Percentiles rank a stretch among this genome's conserved stretches.
Conservation (phyloP, 2,329 filamentous ascomycete species). For the Alternaria novae-zelandiae region DNA sequence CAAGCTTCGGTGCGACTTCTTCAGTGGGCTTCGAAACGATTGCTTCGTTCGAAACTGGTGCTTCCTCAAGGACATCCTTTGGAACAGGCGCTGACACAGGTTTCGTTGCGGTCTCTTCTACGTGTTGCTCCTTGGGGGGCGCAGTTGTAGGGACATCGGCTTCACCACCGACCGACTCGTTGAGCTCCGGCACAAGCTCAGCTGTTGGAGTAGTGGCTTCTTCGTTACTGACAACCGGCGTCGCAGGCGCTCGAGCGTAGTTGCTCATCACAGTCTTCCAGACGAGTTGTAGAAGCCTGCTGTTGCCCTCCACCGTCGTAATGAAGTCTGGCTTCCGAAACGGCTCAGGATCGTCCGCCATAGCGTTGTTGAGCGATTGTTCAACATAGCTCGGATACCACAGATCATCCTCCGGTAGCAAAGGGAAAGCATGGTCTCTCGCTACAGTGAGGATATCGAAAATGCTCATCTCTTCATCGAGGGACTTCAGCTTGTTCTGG, state of each 20-base stretch:
- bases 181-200: background rate
- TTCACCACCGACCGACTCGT: background rate
- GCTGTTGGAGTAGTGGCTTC: constrained; percentile 2
- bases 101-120: background rate
- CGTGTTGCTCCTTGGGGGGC: background rate
- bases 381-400: constrained; percentile 37
- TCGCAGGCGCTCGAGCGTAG: constrained; percentile 6
- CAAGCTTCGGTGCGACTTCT: background rate
- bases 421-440: constrained; percentile 28
- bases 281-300: constrained; percentile 32
- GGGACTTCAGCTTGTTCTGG: constrained; percentile 25
- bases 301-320: constrained; percentile 34
- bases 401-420: constrained; percentile 27
- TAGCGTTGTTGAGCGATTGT: constrained; percentile 23
- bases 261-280: constrained; percentile 38
- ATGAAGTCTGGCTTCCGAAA: constrained; percentile 33
- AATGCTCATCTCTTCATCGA: constrained; percentile 26
- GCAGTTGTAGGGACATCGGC: background rate
- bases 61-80: background rate
- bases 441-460: constrained; percentile 30
- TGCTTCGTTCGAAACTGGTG: background rate
- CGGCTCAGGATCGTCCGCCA: constrained; percentile 26
- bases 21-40: background rate
- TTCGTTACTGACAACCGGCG: background rate
- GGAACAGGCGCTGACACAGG: background rate